phyloP scores from a whole-genome alignment of 2,329 filamentous ascomycete genomes.

The Bipolaris gigantea region DNA sequence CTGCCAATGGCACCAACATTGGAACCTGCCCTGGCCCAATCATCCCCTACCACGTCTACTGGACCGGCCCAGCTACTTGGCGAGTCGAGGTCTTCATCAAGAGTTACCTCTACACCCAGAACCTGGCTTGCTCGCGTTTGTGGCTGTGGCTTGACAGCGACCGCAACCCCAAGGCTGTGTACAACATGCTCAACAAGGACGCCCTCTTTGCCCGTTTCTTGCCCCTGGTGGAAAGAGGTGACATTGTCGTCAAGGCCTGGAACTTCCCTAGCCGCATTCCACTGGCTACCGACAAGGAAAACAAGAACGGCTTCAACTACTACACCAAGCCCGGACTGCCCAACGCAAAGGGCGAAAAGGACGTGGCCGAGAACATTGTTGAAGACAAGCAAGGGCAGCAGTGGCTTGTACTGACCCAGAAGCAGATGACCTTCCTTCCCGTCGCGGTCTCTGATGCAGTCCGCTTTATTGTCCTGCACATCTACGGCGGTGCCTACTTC shows the following conservation, averaged over 20 bases:
- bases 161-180: constrained; percentile 53
- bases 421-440: constrained; percentile 61
- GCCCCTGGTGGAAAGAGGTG: constrained; percentile 57
- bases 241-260: constrained; percentile 57
- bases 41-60: constrained; percentile 60
- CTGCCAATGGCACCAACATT: constrained; percentile 46
- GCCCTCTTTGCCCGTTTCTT: constrained; percentile 57
- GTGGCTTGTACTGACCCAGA: constrained; percentile 57
- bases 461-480: constrained; percentile 58
- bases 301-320: constrained; percentile 54
- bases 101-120: constrained; percentile 60
- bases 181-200: constrained; percentile 56
- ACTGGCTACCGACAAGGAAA: constrained; percentile 52
- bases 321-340: constrained; percentile 53
- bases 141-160: constrained; percentile 60
- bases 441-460: constrained; percentile 61
- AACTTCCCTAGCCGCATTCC: constrained; percentile 58
- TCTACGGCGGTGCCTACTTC: constrained; percentile 58
- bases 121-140: constrained; percentile 57
- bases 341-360: constrained; percentile 46
- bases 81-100: constrained; percentile 60
- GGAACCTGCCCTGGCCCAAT: constrained; percentile 60
- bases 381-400: constrained; percentile 55
- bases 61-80: constrained; percentile 61
- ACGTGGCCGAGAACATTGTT: constrained; percentile 56